Percentiles rank a stretch among this genome's conserved stretches.
Evolutionary conservation across 345 rosid genomes (phyloP).

Genomic region (Eucalyptus microcorys): DNA sequence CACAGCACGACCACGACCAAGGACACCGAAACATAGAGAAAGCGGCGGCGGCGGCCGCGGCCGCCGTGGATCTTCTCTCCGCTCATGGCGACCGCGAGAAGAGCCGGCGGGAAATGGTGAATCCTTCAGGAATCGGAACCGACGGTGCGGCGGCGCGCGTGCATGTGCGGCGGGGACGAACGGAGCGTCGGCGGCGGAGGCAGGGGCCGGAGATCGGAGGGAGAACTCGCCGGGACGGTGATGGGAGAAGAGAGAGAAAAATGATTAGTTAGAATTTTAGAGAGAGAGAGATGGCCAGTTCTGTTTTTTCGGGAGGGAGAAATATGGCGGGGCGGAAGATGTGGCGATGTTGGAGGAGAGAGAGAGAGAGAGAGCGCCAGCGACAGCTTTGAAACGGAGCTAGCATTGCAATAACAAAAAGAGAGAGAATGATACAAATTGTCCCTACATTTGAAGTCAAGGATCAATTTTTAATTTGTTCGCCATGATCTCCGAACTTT

Average conservation of each 20-base stretch:
- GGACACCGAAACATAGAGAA: slow-evolving; percentile 4
- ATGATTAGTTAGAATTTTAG: background rate
- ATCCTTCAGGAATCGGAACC: background rate
- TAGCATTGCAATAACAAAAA: background rate
- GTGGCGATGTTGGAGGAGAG: slow-evolving; percentile 25
- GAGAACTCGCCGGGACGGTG: background rate
- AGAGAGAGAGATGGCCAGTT: background rate
- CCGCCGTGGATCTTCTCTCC: slow-evolving; percentile 3
- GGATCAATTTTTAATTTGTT: too few relatives aligned
- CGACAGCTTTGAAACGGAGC: background rate
- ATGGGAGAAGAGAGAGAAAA: background rate
- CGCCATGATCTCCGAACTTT: accelerated
- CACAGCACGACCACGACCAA: background rate
- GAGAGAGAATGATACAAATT: too few relatives aligned
- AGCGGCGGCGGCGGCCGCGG: background rate
- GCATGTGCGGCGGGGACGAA: background rate
- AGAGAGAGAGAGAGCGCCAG: background rate
- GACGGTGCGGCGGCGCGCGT: background rate
- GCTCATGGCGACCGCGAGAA: slow-evolving; percentile 15
- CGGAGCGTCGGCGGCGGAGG: background rate
- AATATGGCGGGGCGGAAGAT: slow-evolving; percentile 62
- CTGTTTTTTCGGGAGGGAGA: slow-evolving; percentile 11
- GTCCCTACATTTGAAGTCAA: accelerated
- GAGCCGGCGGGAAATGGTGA: background rate
- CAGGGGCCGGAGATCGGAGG: background rate